Base-by-base conservation (phyloP, 2,329 filamentous ascomycete genomes). In the Arthrobotrys conoides region DNA sequence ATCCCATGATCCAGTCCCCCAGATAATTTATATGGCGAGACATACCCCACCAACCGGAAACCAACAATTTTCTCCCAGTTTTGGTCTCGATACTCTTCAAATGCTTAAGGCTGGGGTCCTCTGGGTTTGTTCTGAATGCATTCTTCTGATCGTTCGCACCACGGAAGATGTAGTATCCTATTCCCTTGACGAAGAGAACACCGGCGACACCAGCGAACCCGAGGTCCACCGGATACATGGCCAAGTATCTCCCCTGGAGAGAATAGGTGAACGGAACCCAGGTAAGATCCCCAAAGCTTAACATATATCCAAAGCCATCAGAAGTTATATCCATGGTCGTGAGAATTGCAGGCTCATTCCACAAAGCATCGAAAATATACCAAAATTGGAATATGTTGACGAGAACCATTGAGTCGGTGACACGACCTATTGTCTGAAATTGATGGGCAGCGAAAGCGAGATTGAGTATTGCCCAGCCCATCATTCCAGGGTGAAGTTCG, bases 61-160 rank as follows among this genome's bases (percentile, higher is more conserved):
- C 90, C 80, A 97, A 88, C 33, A 97, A 89, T 81, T 91, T 92
- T 73, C 92, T 94, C 65, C 95, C 95, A 1, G 89, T 88, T 83
- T 90, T 90, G 9, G 95, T 98, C 86, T 96, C 87, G 78, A 98
- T 94, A 84, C 92, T 97, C 83, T 92, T 90, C 81, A 97, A 89
- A 83, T 97, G 91, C 49, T 90, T 88, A 71, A 97, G 90, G 36
- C 88, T 88, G 0, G 94, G 92, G 83, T 97, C 93, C 36, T 91
- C 87, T 30, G 94, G 94, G 84, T 97, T 90, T 41, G 90, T 96
- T 76, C 96, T 91, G 90, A 98, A 98, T 24, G 89, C 88, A 85
- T 97, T 97, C 90, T 98, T 98, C 86, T 97, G 91, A 85, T 90
- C 93, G 88, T 98, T 98, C 83, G 93, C 90, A n/a, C 91, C 88